Percentiles rank a stretch among this genome's conserved stretches.
Conservation (phyloP, 768 basidiomycete species). For the Russula sp. region DNA sequence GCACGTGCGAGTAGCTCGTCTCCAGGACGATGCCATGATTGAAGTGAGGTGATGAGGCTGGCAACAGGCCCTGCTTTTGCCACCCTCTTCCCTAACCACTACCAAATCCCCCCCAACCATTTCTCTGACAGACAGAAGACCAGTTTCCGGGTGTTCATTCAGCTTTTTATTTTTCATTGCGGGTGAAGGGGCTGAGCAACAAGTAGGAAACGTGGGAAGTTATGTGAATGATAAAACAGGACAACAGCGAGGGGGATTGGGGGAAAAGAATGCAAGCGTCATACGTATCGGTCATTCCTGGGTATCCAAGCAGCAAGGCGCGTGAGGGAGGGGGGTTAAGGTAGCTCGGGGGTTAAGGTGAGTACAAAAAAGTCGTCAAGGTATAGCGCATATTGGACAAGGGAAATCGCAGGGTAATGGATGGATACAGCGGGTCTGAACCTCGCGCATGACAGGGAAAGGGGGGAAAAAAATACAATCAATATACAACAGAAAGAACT, state of each 20-base stretch:
- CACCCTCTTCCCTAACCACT: neutral
- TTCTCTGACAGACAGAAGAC: neutral
- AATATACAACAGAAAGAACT: slow-evolving; percentile 20
- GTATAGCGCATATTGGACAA: slow-evolving; percentile 15
- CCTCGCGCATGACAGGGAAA: slow-evolving; percentile 16
- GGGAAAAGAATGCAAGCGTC: slow-evolving; percentile 14
- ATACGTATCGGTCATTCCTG: slow-evolving; percentile 21
- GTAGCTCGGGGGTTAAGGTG: slow-evolving; percentile 13
- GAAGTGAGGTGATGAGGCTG: too few relatives aligned
- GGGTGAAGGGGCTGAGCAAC: neutral
- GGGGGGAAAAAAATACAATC: slow-evolving; percentile 17
- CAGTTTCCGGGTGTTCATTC: slow-evolving; percentile 9
- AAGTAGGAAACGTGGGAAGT: neutral
- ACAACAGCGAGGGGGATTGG: neutral
- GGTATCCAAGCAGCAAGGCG: slow-evolving; percentile 19
- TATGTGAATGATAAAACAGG: slow-evolving; percentile 19
- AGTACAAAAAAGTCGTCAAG: slow-evolving; percentile 14
- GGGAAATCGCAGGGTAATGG: slow-evolving; percentile 1
- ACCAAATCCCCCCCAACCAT: neutral
- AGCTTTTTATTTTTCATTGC: slow-evolving; percentile 15
- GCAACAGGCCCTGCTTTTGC: neutral
- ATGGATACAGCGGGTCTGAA: slow-evolving; percentile 20
- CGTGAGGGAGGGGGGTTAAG: neutral
- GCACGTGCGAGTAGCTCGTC: neutral
- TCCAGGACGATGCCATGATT: neutral